Base-by-base conservation (phyloP, 495 filamentous ascomycete species). In the Aspergillus incahuasiensis region DNA sequence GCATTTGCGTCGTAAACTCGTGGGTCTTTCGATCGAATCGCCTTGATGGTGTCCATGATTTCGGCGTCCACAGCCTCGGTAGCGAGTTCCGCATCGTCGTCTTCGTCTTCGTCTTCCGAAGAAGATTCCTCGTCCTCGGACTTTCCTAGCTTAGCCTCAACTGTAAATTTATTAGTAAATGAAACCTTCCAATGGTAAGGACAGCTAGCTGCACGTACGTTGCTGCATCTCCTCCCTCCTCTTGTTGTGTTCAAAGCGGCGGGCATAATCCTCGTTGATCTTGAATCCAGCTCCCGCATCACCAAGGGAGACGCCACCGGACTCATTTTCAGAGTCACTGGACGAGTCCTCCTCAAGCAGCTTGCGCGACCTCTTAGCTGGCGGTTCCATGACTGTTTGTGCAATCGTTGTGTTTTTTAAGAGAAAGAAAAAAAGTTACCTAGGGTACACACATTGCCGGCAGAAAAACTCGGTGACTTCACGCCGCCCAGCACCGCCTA, bases 171-270 rank as follows among this genome's bases (percentile, higher is more conserved):
- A 8, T 38, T 46, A 34, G 48, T 22, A 18, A 50, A 65, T 48
- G 67, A 25, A 2, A 42, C 41, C 39, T 40, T n/a, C 16, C 20
- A 25, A 6, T 2, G 16, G 6, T 7, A 9, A 4, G 28, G 48
- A 19, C 1, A 49, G 56, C 1, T 42, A 16, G 46, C 16, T 18
- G 53, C 50, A 79, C 84, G 74, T 73, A 92, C 91, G 71, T 65
- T 85, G 80, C n/a, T 88, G 82, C 51, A 86, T 76, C 66, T 98
- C 94, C 71, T 94, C 91, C 24, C 94, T 83, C 74, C 92, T 94
- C 76, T 97, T 96, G 74, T 98, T 98, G 67, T 96, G 79, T 68
- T 97, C 92, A 63, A 97, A 97, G 35, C 90, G 78, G 60, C 82
- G 82, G 52, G 94, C 94, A 68, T 87, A 98, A 49, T 92, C 89